Conservation (phyloP, 2,329 filamentous ascomycete genomes). For the Bipolaris zeicola region DNA sequence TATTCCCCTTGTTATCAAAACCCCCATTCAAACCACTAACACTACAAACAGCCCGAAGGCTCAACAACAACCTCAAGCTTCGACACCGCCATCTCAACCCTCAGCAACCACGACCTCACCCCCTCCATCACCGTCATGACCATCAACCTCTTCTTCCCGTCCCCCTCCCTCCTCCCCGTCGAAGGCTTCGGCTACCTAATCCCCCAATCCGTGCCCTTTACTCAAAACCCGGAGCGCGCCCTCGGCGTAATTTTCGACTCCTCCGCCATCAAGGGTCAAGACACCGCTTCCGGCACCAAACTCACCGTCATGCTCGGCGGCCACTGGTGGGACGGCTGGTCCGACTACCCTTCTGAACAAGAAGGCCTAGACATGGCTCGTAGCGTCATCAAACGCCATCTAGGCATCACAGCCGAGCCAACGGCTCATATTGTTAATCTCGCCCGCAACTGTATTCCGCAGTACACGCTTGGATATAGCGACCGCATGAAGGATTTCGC, state of each 20-base stretch:
- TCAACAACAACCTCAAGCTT: conserved; percentile 27
- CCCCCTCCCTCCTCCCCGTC: conserved; percentile 66
- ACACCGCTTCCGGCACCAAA: conserved; percentile 72
- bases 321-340: conserved; percentile 80
- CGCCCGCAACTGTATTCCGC: conserved; percentile 80
- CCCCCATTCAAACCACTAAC: conserved; percentile 14
- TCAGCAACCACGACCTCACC: conserved; percentile 55
- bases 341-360: conserved; percentile 65
- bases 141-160: conserved; percentile 84
- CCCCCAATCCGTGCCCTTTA: conserved; percentile 70
- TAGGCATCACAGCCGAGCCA: conserved; percentile 70
- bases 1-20: neutral
- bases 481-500: conserved; percentile 62
- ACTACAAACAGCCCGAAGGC: conserved; percentile 13
- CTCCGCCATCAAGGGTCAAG: conserved; percentile 64
- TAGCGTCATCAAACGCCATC: conserved; percentile 71
- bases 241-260: conserved; percentile 94
- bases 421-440: conserved; percentile 65
- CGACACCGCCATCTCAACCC: conserved; percentile 41
- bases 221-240: conserved; percentile 79
- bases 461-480: conserved; percentile 82
- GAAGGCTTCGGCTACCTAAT: conserved; percentile 91
- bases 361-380: conserved; percentile 74
- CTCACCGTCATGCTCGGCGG: conserved; percentile 94
- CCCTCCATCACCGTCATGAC: conserved; percentile 84